Conservation (phyloP, 305 asterid species). For the Solanum chacoense region DNA sequence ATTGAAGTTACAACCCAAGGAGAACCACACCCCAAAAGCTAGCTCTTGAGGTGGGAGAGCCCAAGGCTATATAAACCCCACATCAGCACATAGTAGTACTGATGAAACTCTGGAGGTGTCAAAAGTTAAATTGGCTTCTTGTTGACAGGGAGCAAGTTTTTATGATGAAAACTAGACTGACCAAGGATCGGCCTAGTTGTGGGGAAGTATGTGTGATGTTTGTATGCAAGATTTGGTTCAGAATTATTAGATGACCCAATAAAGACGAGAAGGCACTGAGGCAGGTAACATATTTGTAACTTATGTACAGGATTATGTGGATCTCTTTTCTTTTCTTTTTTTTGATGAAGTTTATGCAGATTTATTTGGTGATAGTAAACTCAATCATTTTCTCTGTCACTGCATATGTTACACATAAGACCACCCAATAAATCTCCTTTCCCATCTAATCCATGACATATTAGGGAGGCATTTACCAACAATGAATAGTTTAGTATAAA, state of each 20-base stretch:
- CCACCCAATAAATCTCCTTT: not conserved
- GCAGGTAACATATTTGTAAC: not conserved
- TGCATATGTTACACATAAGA: not conserved
- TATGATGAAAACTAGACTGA: not conserved
- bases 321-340: not conserved
- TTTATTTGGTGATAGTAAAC: not conserved
- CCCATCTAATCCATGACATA: not conserved
- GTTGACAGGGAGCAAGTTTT: not conserved
- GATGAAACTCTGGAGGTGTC: not conserved
- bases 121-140: not conserved
- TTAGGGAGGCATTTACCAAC: not conserved
- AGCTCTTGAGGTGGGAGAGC: not conserved
- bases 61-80: not conserved
- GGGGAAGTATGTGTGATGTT: not conserved
- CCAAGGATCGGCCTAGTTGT: not conserved
- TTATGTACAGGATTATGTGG: not conserved
- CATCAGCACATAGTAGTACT: not conserved
- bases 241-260: not conserved
- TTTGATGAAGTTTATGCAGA: not conserved
- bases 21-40: not conserved
- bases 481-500: not conserved
- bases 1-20: not conserved
- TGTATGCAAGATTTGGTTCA: not conserved
- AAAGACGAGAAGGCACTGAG: not conserved
- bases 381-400: not conserved